Evolutionary conservation across 2,329 filamentous ascomycete genomes (phyloP).

Genomic region (Verticillium alfalfae): DNA sequence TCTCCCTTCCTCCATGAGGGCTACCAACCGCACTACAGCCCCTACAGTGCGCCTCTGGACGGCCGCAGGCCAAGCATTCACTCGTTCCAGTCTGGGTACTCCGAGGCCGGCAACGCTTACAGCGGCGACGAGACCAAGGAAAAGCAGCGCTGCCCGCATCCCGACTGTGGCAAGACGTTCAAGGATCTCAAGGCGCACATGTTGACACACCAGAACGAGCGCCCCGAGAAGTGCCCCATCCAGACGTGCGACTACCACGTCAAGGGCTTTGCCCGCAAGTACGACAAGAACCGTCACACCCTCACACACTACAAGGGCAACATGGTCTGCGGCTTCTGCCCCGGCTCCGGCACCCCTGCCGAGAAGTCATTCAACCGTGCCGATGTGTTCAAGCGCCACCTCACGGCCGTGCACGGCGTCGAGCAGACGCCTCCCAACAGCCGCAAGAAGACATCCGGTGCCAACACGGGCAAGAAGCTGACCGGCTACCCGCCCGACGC

Average conservation of each 20-base stretch:
- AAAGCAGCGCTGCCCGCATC: slow-evolving; percentile 69
- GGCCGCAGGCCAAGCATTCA: slow-evolving; percentile 57
- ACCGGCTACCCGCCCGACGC: slow-evolving; percentile 69
- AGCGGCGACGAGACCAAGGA: slow-evolving; percentile 62
- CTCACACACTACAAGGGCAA: slow-evolving; percentile 95
- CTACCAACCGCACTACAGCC: slow-evolving; percentile 51
- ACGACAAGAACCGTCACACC: slow-evolving; percentile 93
- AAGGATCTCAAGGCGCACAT: slow-evolving; percentile 92
- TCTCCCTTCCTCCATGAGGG: slow-evolving; percentile 62
- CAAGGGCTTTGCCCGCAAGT: slow-evolving; percentile 92
- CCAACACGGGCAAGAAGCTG: slow-evolving; percentile 26
- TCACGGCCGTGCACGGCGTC: slow-evolving; percentile 85
- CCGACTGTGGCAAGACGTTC: slow-evolving; percentile 80
- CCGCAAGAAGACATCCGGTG: slow-evolving; percentile 58
- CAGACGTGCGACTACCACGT: slow-evolving; percentile 84
- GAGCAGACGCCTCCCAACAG: slow-evolving; percentile 92
- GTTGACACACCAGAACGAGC: slow-evolving; percentile 86
- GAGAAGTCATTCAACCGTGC: slow-evolving; percentile 96
- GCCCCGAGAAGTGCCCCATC: slow-evolving; percentile 92
- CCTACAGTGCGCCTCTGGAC: slow-evolving; percentile 41
- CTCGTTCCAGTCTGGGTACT: slow-evolving; percentile 57
- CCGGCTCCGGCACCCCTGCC: slow-evolving; percentile 77
- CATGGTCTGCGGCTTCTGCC: slow-evolving; percentile 95
- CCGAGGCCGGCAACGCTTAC: slow-evolving; percentile 49
- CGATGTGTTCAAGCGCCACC: slow-evolving; percentile 91